Base-by-base conservation (phyloP, 768 basidiomycete species). In the Hygrophoropsis aurantiaca region DNA sequence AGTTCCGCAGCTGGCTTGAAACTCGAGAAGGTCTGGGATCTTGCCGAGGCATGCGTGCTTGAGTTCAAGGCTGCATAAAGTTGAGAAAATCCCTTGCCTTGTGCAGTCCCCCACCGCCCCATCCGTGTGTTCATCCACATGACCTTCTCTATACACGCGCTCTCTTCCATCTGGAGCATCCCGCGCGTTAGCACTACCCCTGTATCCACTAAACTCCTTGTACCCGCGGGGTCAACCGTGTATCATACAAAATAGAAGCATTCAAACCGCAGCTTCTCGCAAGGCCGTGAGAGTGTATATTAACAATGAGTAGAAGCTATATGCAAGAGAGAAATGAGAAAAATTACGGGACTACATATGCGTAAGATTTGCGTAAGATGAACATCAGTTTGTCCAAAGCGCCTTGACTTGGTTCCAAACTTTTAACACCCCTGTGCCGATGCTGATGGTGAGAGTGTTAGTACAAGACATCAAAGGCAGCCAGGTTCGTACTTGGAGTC, bases 401-500 rank as follows among this genome's bases (percentile, higher is more conserved):
- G 63, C 60, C 47, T 72, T 73, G 26, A 70, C 79, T 40, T 75
- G 66, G 44, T 79, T 78, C 87, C 87, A 90, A 44, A 89, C 75
- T 68, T 90, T 90, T 58, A 79, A 57, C 27, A 86, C 79, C 20
- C 88, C 88, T 11, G 84, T 88, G 52, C 86, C 81, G 55, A 87
- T 81, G 58, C 87, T 90, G 57, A 30, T 46, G 44, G 32, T 50
- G 27, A 36, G 11, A 23, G 20, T n/a, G 44, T 37, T 4, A 42
- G 32, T 39, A 20, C 24, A 15, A 33, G 24, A 16, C 19, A 42
- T 35, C 18, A 4, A 23, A 35, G 30, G 41, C 7, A 25, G 48
- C 25, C 43, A 16, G 48, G 16, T 44, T 78, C 80, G 60, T 71
- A 85, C 88, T 88, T 87, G 40, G 77, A 73, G 44, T 74, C 62